phyloP scores from a whole-genome alignment of 2,329 filamentous ascomycete species.

The Ceratocystis lukuohia region DNA sequence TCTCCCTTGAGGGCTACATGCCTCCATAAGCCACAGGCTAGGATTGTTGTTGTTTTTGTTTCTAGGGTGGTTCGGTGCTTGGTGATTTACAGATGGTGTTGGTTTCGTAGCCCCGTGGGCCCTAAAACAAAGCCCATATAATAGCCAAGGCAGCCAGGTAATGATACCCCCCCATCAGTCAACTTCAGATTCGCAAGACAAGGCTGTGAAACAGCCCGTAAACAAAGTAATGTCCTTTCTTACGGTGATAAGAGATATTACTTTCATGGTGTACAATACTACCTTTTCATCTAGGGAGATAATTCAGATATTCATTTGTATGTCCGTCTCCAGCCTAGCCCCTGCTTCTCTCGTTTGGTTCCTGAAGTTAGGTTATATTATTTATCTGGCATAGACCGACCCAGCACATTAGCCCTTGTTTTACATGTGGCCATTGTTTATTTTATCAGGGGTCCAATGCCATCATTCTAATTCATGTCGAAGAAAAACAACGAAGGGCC shows the following conservation, averaged over 20 bases:
- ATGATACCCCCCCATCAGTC: not conserved
- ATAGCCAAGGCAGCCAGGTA: not conserved
- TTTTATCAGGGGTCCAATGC: too few relatives aligned
- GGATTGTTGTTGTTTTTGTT: not conserved
- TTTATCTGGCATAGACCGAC: not conserved
- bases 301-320: slow-evolving; percentile 2
- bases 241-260: not conserved
- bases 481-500: too few relatives aligned
- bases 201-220: slow-evolving; percentile 4
- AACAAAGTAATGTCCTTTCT: not conserved
- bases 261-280: not conserved
- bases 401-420: not conserved
- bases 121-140: not conserved
- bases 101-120: not conserved
- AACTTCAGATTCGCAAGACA: not conserved
- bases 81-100: not conserved
- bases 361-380: not conserved
- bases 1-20: too few relatives aligned
- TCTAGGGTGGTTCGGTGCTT: not conserved
- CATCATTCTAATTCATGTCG: too few relatives aligned
- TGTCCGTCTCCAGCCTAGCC: not conserved
- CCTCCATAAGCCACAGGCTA: not conserved
- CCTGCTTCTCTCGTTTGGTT: not conserved
- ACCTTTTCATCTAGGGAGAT: not conserved
- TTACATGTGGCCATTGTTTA: not conserved